Conservation (phyloP, 805 yeast species). For the Candida chauliodis region DNA sequence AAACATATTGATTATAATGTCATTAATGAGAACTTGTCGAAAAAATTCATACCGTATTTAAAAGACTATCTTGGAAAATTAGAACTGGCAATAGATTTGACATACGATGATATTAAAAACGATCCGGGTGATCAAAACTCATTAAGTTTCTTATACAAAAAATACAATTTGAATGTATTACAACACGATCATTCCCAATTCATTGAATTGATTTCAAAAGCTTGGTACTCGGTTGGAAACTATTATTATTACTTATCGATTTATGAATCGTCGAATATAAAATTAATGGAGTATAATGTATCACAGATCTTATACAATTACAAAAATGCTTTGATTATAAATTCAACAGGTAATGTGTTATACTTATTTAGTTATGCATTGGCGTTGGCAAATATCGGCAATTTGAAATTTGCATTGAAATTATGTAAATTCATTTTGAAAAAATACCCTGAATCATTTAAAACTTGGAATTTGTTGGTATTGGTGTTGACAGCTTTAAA, state of each 20-base stretch:
- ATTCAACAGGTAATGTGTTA: slow-evolving; percentile 28
- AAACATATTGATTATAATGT: slow-evolving; percentile 20
- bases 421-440: slow-evolving; percentile 48
- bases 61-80: slow-evolving; percentile 21
- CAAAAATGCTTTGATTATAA: slow-evolving; percentile 34
- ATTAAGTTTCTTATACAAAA: slow-evolving; percentile 34
- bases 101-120: slow-evolving; percentile 22
- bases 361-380: slow-evolving; percentile 45
- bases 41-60: slow-evolving; percentile 17
- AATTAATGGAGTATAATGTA: slow-evolving; percentile 15
- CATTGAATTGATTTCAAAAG: slow-evolving; percentile 26
- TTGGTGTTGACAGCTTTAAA: slow-evolving; percentile 63
- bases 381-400: slow-evolving; percentile 41
- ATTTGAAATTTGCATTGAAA: slow-evolving; percentile 41
- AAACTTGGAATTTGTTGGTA: slow-evolving; percentile 65
- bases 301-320: slow-evolving; percentile 20
- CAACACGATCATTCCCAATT: slow-evolving; percentile 24
- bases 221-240: slow-evolving; percentile 37
- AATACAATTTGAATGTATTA: slow-evolving; percentile 30
- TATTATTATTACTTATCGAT: slow-evolving; percentile 25
- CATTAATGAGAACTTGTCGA: slow-evolving; percentile 18
- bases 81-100: slow-evolving; percentile 21
- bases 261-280: slow-evolving; percentile 21
- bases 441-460: slow-evolving; percentile 51
- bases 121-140: slow-evolving; percentile 14